Evolutionary conservation across 257 asterid genomes (phyloP), one percentile per base, ranked within the genome.

Genomic region (Catharanthus roseus): DNA sequence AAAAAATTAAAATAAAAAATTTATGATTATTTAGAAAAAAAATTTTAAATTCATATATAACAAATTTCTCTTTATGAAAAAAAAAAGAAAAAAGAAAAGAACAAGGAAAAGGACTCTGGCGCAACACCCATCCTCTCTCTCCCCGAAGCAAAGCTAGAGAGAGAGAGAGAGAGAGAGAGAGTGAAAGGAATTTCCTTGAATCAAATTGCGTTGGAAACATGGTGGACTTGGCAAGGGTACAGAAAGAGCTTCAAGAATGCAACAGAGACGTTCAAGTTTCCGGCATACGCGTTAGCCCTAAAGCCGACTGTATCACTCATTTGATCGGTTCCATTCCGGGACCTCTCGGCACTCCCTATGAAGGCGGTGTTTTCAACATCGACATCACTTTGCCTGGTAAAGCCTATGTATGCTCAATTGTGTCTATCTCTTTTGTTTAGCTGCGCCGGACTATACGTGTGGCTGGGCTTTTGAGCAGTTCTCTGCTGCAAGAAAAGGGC

Each of bases 331-430:
- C 96, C 65, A 86, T 93, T 61, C 95, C 97, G 33, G 99, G 99
- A 64, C 99, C 99, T 24, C 55, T 61, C 42, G 97, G 91, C 65
- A 93, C 99, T 44, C 99, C 96, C 10, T 93, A 93, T 36, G 96
- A 93, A 83, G 99, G 96, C 24, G 99, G 99, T 44, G 72, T 82
- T 68, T 93, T 93, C 93, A 91, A 89, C 79, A 93, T 93, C 82
- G 97, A 93, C 79, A 93, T 93, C 71, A 84, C 79, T 80, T 79
- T 93, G 68, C 85, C 96, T 29, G 91, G 99, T 93, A 79, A 57
- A n/a, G n/a, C 42, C 8, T 3, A 38, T 38, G 8, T 38, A 38
- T 38, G 3, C 42, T 38, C 8, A 8, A 38, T 38, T 38, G 42
- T 3, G 3, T 38, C n/a, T n/a, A n/a, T n/a, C n/a, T n/a, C n/a